Evolutionary conservation across 768 basidiomycete genomes (phyloP).

Genomic region (Amanita brunnescens): DNA sequence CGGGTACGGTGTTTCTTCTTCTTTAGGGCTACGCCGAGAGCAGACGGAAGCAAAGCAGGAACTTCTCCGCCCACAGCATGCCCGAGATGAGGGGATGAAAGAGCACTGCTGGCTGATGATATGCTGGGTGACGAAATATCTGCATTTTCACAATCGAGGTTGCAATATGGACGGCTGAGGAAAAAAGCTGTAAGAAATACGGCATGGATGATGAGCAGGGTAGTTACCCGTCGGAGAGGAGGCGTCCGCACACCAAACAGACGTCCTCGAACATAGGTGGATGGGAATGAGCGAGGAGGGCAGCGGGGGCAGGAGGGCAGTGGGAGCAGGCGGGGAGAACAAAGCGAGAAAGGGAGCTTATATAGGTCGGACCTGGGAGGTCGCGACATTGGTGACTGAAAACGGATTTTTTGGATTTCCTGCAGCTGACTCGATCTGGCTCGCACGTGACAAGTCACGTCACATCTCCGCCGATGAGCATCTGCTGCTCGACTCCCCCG

Average conservation of each 20-base stretch:
- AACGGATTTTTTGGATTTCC: slow-evolving; percentile 26
- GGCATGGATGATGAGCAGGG: slow-evolving; percentile 10
- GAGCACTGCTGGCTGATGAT: slow-evolving; percentile 57
- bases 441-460: slow-evolving; percentile 11
- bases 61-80: slow-evolving; percentile 50
- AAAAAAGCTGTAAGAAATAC: slow-evolving; percentile 13
- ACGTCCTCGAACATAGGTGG: slow-evolving; percentile 67
- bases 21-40: slow-evolving; percentile 48
- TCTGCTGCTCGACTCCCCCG: not conserved
- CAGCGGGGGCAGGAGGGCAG: slow-evolving; percentile 8
- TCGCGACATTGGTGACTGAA: slow-evolving; percentile 31
- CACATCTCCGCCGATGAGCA: not conserved
- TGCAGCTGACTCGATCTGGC: slow-evolving; percentile 23
- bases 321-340: slow-evolving; percentile 8
- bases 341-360: slow-evolving; percentile 19
- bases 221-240: slow-evolving; percentile 51
- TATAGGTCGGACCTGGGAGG: slow-evolving; percentile 27
- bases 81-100: slow-evolving; percentile 57
- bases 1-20: slow-evolving; percentile 32
- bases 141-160: slow-evolving; percentile 52
- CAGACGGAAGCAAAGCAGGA: slow-evolving; percentile 56
- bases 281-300: slow-evolving; percentile 8
- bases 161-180: slow-evolving; percentile 59
- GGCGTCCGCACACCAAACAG: slow-evolving; percentile 65
- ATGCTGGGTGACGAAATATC: slow-evolving; percentile 62